Evolutionary conservation across 352 stramenopile species (phyloP).

Genomic region (Phytophthora vignae): DNA sequence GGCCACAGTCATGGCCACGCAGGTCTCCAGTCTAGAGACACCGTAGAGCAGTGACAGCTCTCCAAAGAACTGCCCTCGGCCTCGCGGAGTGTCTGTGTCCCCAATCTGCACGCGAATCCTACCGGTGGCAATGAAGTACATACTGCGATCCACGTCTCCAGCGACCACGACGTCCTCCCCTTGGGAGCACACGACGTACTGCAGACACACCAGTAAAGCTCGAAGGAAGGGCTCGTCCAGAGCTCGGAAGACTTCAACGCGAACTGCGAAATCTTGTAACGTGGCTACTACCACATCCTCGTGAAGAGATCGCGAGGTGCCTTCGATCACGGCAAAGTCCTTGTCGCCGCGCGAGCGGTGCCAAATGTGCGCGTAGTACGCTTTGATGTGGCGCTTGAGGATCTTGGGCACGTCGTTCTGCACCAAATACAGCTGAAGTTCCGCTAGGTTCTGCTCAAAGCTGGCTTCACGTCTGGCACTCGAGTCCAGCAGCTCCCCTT

Average conservation of each 20-base stretch:
- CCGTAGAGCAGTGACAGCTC: constrained; percentile 60
- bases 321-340: constrained; percentile 49
- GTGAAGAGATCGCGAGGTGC: constrained; percentile 50
- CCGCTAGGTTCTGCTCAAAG: constrained; percentile 64
- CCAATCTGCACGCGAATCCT: constrained; percentile 60
- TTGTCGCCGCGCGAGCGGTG: constrained; percentile 46
- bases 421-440: constrained; percentile 67
- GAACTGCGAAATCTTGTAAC: constrained; percentile 50
- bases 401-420: constrained; percentile 67
- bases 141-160: constrained; percentile 69
- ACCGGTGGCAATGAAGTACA: constrained; percentile 43
- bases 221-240: constrained; percentile 63
- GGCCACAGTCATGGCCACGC: constrained; percentile 49
- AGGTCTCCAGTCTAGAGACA: constrained; percentile 59
- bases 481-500: constrained; percentile 55
- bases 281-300: constrained; percentile 63
- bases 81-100: constrained; percentile 49
- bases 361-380: constrained; percentile 68
- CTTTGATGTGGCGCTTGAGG: constrained; percentile 69
- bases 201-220: constrained; percentile 53
- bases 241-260: constrained; percentile 52
- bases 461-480: constrained; percentile 47
- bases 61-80: constrained; percentile 65
- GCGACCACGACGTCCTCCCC: constrained; percentile 63
- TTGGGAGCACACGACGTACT: constrained; percentile 64